Conservation (phyloP, 1,139 yeast species). For the Magnusiomyces sp. region DNA sequence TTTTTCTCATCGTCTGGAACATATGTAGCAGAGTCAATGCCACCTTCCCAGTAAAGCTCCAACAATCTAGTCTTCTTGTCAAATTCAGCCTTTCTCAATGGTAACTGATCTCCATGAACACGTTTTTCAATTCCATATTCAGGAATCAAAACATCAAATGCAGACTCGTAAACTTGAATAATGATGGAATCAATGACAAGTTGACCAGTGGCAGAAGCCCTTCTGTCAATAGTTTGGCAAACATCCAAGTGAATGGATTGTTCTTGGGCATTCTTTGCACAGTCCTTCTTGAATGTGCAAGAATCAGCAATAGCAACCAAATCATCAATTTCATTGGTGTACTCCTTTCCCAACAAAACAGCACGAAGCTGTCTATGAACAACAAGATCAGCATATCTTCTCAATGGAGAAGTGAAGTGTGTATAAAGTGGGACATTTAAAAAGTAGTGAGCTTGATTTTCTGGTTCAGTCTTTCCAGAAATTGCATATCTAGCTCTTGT, state of each 20-base stretch:
- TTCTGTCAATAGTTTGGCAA: slow-evolving; percentile 75
- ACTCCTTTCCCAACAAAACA: slow-evolving; percentile 40
- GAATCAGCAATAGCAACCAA: slow-evolving; percentile 79
- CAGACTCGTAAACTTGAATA: slow-evolving; percentile 87
- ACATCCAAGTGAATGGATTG: slow-evolving; percentile 84
- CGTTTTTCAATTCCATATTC: slow-evolving; percentile 95
- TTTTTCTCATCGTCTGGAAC: slow-evolving; percentile 82
- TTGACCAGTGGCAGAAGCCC: slow-evolving; percentile 63
- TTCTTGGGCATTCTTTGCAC: slow-evolving; percentile 88
- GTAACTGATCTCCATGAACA: slow-evolving; percentile 95
- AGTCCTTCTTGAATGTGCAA: slow-evolving; percentile 91
- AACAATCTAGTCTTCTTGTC: slow-evolving; percentile 58
- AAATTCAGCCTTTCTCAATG: slow-evolving; percentile 86
- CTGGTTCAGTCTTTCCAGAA: slow-evolving; percentile 83
- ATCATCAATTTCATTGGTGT: slow-evolving; percentile 55
- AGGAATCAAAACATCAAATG: slow-evolving; percentile 89
- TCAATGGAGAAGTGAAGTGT: slow-evolving; percentile 86
- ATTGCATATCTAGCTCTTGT: slow-evolving; percentile 78
- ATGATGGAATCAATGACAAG: slow-evolving; percentile 79
- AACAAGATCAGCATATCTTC: slow-evolving; percentile 85
- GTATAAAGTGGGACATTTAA: slow-evolving; percentile 80
- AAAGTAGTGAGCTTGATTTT: slow-evolving; percentile 63
- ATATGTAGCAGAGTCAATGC: slow-evolving; percentile 83
- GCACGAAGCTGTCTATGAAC: slow-evolving; percentile 87
- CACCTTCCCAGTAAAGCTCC: slow-evolving; percentile 88